A percentile compares a stretch with the other conserved stretches of the same genome.
phyloP scores from a whole-genome alignment of 2,329 filamentous ascomycete species.

The Pseudogymnoascus sp. region DNA sequence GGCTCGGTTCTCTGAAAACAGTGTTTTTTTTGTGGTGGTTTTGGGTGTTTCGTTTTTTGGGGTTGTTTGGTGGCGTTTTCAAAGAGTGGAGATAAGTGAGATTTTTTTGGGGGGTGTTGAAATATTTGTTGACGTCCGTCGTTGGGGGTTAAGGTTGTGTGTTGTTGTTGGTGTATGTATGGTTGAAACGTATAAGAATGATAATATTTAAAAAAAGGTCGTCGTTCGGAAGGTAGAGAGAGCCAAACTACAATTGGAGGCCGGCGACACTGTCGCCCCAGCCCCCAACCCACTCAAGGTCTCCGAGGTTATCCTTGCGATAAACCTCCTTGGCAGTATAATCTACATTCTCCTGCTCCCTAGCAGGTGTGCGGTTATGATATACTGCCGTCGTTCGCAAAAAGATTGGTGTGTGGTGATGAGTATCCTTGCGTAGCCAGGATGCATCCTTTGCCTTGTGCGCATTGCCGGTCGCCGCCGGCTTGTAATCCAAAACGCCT shows the following conservation, averaged over 20 bases:
- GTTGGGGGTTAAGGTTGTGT: neutral
- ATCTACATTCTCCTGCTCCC: constrained; percentile 25
- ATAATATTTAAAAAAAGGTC: constrained; percentile 22
- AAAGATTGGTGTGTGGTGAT: constrained; percentile 5
- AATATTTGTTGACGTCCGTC: neutral
- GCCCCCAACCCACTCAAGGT: constrained; percentile 92
- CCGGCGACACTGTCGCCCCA: constrained; percentile 54
- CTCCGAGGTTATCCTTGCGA: constrained; percentile 61
- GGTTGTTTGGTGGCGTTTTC: neutral
- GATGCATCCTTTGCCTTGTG: constrained; percentile 17
- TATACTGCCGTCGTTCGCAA: constrained; percentile 4
- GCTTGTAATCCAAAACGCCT: constrained; percentile 38
- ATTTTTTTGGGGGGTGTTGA: neutral
- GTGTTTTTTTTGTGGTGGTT: neutral
- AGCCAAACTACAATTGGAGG: constrained; percentile 56
- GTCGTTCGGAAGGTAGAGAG: constrained; percentile 24
- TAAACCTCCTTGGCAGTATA: constrained; percentile 40
- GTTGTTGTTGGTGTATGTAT: neutral
- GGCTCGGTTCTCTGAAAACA: neutral
- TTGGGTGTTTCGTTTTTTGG: neutral
- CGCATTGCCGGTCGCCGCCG: constrained; percentile 20
- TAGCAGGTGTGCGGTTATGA: constrained; percentile 16
- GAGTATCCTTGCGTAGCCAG: constrained; percentile 19
- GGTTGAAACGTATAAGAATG: constrained; percentile 16
- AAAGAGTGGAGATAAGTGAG: neutral